A percentile compares a stretch with the other conserved stretches of the same genome.
phyloP scores from a whole-genome alignment of 768 basidiomycete genomes.

The Lyophyllum shimeji region DNA sequence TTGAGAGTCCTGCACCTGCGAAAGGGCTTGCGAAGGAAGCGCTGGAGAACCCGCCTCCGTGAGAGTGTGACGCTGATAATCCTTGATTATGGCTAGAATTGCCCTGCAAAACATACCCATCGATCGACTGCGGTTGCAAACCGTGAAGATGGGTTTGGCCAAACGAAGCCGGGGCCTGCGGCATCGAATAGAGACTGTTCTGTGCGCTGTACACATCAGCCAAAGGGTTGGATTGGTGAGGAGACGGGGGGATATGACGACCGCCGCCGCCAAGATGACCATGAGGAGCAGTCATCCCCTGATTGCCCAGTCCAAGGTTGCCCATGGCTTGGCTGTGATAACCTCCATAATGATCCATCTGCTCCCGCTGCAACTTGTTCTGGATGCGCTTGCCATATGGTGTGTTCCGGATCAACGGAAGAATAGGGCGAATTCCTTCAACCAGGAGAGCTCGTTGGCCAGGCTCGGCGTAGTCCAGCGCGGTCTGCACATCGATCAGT shows the following conservation, averaged over 20 bases:
- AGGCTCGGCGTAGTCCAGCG: conserved; percentile 97
- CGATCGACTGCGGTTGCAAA: conserved; percentile 72
- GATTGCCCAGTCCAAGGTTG: conserved; percentile 57
- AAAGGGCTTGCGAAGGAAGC: conserved; percentile 53
- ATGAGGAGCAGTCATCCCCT: conserved; percentile 46
- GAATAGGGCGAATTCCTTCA: conserved; percentile 96
- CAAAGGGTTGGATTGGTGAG: conserved; percentile 53
- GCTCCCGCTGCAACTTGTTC: conserved; percentile 96
- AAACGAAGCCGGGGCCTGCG: conserved; percentile 52
- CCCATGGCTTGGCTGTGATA: conserved; percentile 64
- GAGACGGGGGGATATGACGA: conserved; percentile 57
- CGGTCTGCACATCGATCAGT: conserved; percentile 59
- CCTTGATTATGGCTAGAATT: conserved; percentile 65
- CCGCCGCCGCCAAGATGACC: conserved; percentile 26
- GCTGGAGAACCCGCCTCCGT: conserved; percentile 57
- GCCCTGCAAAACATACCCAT: conserved; percentile 79
- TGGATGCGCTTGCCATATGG: conserved; percentile 99
- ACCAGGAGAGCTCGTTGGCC: conserved; percentile 88
- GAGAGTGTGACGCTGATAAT: conserved; percentile 56
- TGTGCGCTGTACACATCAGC: conserved; percentile 67
- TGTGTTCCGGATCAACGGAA: conserved; percentile 97
- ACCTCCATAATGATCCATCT: conserved; percentile 66
- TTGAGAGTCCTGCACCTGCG: conserved; percentile 53
- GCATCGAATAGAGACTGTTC: conserved; percentile 61
- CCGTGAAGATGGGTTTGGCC: conserved; percentile 60